Evolutionary conservation across 2,329 filamentous ascomycete genomes (phyloP).

Genomic region (Exophiala spinifera): DNA sequence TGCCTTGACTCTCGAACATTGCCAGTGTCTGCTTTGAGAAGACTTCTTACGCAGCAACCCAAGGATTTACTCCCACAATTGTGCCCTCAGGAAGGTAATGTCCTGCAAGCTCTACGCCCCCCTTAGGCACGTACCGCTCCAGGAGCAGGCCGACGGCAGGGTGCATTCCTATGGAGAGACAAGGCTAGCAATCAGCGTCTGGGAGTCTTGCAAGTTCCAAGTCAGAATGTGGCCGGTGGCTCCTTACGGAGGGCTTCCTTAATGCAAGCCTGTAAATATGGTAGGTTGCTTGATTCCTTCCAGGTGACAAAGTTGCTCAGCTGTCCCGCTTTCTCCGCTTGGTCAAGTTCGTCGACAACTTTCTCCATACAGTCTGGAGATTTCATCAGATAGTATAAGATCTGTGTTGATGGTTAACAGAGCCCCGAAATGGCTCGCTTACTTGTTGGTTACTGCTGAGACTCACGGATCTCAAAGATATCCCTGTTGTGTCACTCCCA

Average conservation of each 20-base stretch:
- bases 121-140: constrained; percentile 25
- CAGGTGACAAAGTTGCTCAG: constrained; percentile 8
- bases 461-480: constrained; percentile 10
- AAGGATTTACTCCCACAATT: neutral
- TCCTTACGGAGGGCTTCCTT: constrained; percentile 14
- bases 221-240: too few species aligned
- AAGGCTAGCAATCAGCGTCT: too few species aligned
- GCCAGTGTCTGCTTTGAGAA: neutral
- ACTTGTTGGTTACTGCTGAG: neutral
- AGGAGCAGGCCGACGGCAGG: constrained; percentile 26
- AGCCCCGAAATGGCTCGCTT: too few species aligned
- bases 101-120: constrained; percentile 13
- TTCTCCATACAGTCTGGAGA: constrained; percentile 27
- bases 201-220: too few species aligned
- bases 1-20: neutral
- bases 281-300: constrained; percentile 6
- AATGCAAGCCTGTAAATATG: constrained; percentile 14
- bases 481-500: constrained; percentile 16
- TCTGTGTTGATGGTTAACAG: neutral
- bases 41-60: neutral
- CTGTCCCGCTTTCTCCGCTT: constrained; percentile 2
- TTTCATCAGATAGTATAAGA: constrained; percentile 47
- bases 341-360: constrained; percentile 9
- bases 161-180: constrained; percentile 2
- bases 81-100: constrained; percentile 3